Evolutionary conservation across 352 stramenopile species (phyloP), one percentile per base, ranked within the genome.

Genomic region (Phytophthora foliorum): DNA sequence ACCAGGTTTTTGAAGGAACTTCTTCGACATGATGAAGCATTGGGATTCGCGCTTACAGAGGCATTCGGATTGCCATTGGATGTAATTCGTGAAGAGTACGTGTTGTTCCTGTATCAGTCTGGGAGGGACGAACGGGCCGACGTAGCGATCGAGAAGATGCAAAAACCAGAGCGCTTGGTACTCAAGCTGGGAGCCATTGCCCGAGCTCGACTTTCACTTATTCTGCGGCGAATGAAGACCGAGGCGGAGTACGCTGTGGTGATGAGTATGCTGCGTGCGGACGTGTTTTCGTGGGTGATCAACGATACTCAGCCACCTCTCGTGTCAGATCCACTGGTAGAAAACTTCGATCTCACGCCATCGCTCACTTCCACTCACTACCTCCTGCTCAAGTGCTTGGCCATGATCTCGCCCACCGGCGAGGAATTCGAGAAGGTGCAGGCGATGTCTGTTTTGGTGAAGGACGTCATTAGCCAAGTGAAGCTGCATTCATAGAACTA

Each of bases 391-490:
- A 84, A 86, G 31, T 96, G 86, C 24, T 63, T 93, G 19, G 69
- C 79, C 17, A 69, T 95, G 65, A 74, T 75, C 22, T 62, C 75
- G 46, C 70, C 79, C 4, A 67, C 48, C 1, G 74, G 78, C 17
- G 66, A 77, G 4, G 86, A 92, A 21, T 92, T 92, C 29, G 78
- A 83, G 19, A 92, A 89, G 60, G 73, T 91, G 14, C 84, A 71
- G 13, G 80, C 72, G n/a, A 95, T 95, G 88, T 91, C 82, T 0
- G 74, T 89, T 42, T 57, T 95, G n/a, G 86, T 91, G n/a, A 93
- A 94, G 66, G 83, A 93, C 31, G 83, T 91, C 45, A 92, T 91
- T 56, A 77, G 60, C 19, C 80, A 90, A 57, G 83, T 93, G 22
- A 93, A 92, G 67, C 56, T 81, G 59, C 72, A 77, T 36, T 66